Base-by-base conservation (phyloP, 768 basidiomycete genomes). In the Boletus pseudopeckii region DNA sequence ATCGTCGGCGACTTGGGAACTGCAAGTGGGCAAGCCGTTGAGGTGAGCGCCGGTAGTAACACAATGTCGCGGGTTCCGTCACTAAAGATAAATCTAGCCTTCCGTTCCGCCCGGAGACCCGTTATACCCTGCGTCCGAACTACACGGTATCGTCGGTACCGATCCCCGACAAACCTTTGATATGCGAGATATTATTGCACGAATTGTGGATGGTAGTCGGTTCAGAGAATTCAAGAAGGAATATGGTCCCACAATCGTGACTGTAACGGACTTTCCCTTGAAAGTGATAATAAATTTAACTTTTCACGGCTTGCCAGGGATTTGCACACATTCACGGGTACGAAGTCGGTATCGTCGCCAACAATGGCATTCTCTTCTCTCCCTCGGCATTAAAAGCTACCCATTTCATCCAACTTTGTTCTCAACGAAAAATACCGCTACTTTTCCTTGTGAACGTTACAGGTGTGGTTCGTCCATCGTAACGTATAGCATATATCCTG, bases 211-310 rank as follows among this genome's bases (percentile, higher is more conserved):
- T 58, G 92, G 94, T 3, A 93, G 90, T 64, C 81, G 82, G 42
- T 95, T 98, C 66, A 79, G 92, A 55, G 94, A 98, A 69, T 98
- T 96, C 77, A 98, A 98, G 80, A 89, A 88, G 66, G 95, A 96
- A 66, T 98, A 95, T 64, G 94, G 93, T 7, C 72, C 86, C 26
- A 95, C 93, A 0, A 86, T 98, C 57, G 80, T 96, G 47, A 97
- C 94, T 7, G 92, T 91, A 62, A 52, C 78, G 70, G 37, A 11
- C 33, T 46, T 42, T 58, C 39, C 46, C 48, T 37, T 26, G 11
- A 18, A 32, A 18, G 46, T 30, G 40, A 32, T 33, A n/a, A 41
- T 34, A 4, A 50, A 34, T 33, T 38, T 58, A 15, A 68, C 38
- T 15, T 47, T 38, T 22, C 37, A 28, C 50, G 20, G 58, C 44